Evolutionary conservation across 495 filamentous ascomycete species (phyloP).

Genomic region (Lasiosphaeris hirsuta): DNA sequence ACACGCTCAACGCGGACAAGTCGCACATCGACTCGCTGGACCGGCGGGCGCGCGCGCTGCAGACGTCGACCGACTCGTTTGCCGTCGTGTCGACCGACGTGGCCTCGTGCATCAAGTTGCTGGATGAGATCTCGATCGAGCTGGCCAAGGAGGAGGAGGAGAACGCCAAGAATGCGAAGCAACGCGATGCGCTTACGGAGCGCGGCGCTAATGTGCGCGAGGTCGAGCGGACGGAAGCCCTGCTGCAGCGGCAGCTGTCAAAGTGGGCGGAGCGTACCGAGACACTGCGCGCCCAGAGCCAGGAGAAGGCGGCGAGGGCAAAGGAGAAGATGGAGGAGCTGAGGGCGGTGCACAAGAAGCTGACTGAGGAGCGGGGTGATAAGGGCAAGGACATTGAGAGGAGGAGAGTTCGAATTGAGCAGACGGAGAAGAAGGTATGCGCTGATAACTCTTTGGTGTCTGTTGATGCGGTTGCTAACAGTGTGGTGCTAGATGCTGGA

Average conservation of each 20-base stretch:
- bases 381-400: slow-evolving; percentile 89
- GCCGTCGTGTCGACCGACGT: slow-evolving; percentile 79
- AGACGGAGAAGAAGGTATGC: slow-evolving; percentile 95
- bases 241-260: slow-evolving; percentile 77
- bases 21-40: slow-evolving; percentile 82
- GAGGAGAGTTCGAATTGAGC: slow-evolving; percentile 86
- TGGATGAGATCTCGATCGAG: slow-evolving; percentile 82
- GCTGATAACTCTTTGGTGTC: slow-evolving; percentile 4
- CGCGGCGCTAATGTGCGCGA: slow-evolving; percentile 85
- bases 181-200: slow-evolving; percentile 82
- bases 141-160: slow-evolving; percentile 89
- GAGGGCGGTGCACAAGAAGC: slow-evolving; percentile 69
- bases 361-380: slow-evolving; percentile 79
- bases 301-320: slow-evolving; percentile 74
- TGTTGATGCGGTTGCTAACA: slow-evolving; percentile 33
- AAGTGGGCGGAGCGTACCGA: slow-evolving; percentile 84
- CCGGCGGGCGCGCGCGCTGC: slow-evolving; percentile 78
- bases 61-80: slow-evolving; percentile 88
- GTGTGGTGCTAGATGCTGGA: slow-evolving; percentile 73
- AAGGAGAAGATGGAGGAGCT: slow-evolving; percentile 89
- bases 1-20: slow-evolving; percentile 71
- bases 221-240: slow-evolving; percentile 78
- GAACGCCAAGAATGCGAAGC: slow-evolving; percentile 67
- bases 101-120: slow-evolving; percentile 75
- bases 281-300: slow-evolving; percentile 68